Evolutionary conservation across 1,139 yeast genomes (phyloP).

Genomic region (Arxiozyma bovina): DNA sequence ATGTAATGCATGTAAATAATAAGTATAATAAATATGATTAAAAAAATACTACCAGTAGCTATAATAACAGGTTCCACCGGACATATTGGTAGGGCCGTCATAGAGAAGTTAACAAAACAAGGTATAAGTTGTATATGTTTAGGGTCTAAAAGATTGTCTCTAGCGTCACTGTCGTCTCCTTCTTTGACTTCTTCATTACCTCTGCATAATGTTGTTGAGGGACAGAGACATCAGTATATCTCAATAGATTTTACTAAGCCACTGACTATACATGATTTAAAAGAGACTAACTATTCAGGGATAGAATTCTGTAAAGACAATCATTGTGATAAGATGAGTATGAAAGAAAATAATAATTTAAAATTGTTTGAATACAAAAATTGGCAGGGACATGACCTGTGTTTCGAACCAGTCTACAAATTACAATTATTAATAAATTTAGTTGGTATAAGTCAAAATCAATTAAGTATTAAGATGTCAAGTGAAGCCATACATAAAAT

Average conservation of each 20-base stretch:
- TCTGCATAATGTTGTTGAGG: no score
- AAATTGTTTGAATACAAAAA: not conserved
- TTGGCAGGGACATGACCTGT: not conserved
- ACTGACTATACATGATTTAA: not conserved
- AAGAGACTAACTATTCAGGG: not conserved
- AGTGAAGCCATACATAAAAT: constrained; percentile 40
- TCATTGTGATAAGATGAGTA: not conserved
- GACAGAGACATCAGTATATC: constrained; percentile 40
- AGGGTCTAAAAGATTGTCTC: constrained; percentile 41
- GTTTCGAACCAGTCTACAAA: constrained; percentile 8
- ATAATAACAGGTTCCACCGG: constrained; percentile 78
- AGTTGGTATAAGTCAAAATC: constrained; percentile 70
- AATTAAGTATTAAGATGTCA: constrained; percentile 43
- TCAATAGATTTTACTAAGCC: constrained; percentile 42
- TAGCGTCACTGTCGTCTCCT: not conserved
- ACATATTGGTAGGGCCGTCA: constrained; percentile 72
- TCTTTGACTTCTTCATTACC: not conserved
- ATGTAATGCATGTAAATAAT: not conserved
- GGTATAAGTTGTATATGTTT: constrained; percentile 60
- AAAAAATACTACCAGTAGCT: constrained; percentile 34
- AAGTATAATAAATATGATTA: not conserved
- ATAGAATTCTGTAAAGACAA: not conserved
- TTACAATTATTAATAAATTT: constrained; percentile 48
- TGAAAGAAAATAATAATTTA: not conserved
- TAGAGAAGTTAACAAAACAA: constrained; percentile 44